Evolutionary conservation across 352 stramenopile species (phyloP), one percentile per base, ranked within the genome.

Genomic region (Globisporangium cystogenes): DNA sequence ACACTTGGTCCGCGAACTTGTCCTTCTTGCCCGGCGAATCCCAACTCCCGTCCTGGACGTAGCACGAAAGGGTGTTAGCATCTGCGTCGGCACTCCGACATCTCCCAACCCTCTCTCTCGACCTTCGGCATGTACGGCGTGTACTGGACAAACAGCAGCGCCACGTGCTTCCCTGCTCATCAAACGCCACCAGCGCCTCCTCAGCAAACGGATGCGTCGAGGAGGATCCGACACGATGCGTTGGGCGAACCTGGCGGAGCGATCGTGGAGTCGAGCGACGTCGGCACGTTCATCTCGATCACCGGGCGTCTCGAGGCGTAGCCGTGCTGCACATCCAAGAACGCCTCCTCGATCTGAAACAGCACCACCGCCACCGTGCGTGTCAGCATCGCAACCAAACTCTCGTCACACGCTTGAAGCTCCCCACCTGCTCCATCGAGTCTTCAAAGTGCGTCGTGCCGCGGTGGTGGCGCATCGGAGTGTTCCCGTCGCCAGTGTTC

Each of bases 201-300:
- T n/a, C n/a, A n/a, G n/a, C n/a, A 18, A 18, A 39, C 29, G 29
- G 29, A 35, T n/a, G n/a, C n/a, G n/a, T n/a, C n/a, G n/a, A n/a
- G 10, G 29, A 3, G 8, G 10, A 35, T 35, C 29, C 29, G 12
- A 35, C 29, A 35, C 7, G 23, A 8, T 52, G 15, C 24, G 4
- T 18, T 36, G 37, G 11, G 33, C 36, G 2, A 31, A 88, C 81
- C 81, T 70, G 72, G 69, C 8, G 82, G 82, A 14, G 82, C 77
- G 56, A 93, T 88, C 1, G 84, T 84, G 7, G 59, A 56, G 52
- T 97, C 88, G 7, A 97, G 40, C 0, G 82, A 87, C 3, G 89
- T 96, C 4, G 89, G 89, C 14, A 97, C 77, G 36, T 93, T 96
- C 88, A 97, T 95, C 56, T 97, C 88, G 42, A 97, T 92, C 15